Conservation (phyloP, 345 rosid genomes). For the Gossypium sturtianum region DNA sequence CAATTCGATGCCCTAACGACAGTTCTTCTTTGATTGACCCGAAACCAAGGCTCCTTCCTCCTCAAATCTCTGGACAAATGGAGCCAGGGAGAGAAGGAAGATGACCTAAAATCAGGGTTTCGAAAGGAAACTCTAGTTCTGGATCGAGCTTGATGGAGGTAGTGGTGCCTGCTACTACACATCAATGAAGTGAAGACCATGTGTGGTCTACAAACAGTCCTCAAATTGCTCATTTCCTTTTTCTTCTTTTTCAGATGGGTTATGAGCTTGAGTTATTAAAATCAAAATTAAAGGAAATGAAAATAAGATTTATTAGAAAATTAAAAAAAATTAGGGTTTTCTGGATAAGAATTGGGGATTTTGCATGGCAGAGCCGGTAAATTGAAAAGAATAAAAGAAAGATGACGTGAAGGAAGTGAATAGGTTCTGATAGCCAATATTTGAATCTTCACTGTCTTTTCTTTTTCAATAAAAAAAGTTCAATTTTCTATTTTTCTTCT, state of each 20-base stretch:
- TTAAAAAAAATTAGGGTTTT: slow-evolving; percentile 1
- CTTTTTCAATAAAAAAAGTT: background rate
- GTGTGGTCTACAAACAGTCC: slow-evolving; percentile 61
- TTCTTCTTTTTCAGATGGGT: background rate
- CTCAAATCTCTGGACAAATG: slow-evolving; percentile 37
- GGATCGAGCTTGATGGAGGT: slow-evolving; percentile 31
- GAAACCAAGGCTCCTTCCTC: slow-evolving; percentile 37
- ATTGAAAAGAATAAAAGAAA: background rate
- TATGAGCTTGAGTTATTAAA: background rate
- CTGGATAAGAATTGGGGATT: background rate
- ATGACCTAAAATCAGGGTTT: slow-evolving; percentile 31
- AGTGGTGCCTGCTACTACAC: slow-evolving; percentile 36
- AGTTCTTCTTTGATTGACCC: slow-evolving; percentile 56
- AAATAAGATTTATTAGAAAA: too few relatives aligned
- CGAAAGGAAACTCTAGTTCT: slow-evolving; percentile 49
- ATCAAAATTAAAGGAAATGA: background rate
- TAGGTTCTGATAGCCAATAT: slow-evolving; percentile 15
- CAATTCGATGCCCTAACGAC: slow-evolving; percentile 60
- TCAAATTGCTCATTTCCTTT: slow-evolving; percentile 47
- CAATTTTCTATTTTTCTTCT: too few relatives aligned
- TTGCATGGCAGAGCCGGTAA: background rate
- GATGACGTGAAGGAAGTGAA: slow-evolving; percentile 20
- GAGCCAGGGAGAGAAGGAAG: slow-evolving; percentile 33
- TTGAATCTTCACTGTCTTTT: slow-evolving; percentile 18
- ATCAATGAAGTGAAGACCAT: slow-evolving; percentile 48